Percentiles rank a stretch among this genome's conserved stretches.
Evolutionary conservation across 176 grass and related monocot species (phyloP).

Genomic region (Ensete glaucum): DNA sequence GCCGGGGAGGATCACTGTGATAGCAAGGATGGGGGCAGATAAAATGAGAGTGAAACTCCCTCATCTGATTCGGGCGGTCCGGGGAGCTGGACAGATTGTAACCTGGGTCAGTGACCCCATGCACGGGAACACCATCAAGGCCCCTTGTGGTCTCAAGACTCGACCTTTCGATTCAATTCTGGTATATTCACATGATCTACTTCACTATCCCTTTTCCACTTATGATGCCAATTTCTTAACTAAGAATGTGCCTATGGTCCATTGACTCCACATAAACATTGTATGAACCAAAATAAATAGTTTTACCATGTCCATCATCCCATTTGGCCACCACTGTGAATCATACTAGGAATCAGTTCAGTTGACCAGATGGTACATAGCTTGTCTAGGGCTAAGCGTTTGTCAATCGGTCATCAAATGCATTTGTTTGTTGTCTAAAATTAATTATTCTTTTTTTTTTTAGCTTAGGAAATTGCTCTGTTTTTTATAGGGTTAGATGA

Average conservation of each 20-base stretch:
- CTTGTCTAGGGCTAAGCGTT: not conserved
- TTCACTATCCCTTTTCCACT: not conserved
- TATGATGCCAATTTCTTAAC: not conserved
- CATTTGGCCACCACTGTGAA: too few relatives aligned
- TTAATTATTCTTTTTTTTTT: not conserved
- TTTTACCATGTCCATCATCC: too few relatives aligned
- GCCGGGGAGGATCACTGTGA: constrained; percentile 76
- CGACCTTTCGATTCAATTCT: constrained; percentile 78
- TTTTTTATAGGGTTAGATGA: not conserved
- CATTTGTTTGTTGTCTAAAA: not conserved
- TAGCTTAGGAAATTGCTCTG: not conserved
- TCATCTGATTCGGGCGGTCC: constrained; percentile 75
- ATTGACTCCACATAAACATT: not conserved
- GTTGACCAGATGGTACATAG: not conserved
- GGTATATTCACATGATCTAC: constrained; percentile 31
- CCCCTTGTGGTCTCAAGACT: constrained; percentile 86
- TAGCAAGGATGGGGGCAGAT: constrained; percentile 84
- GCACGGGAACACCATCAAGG: constrained; percentile 97
- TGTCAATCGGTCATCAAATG: too few relatives aligned
- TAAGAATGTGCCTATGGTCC: not conserved
- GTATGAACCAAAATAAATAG: not conserved
- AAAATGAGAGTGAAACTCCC: constrained; percentile 94
- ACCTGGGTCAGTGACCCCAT: constrained; percentile 95
- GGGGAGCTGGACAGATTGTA: constrained; percentile 72
- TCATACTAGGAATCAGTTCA: too few relatives aligned